Base-by-base conservation (phyloP, 75 land plant genomes). In the Cryptomeria japonica region DNA sequence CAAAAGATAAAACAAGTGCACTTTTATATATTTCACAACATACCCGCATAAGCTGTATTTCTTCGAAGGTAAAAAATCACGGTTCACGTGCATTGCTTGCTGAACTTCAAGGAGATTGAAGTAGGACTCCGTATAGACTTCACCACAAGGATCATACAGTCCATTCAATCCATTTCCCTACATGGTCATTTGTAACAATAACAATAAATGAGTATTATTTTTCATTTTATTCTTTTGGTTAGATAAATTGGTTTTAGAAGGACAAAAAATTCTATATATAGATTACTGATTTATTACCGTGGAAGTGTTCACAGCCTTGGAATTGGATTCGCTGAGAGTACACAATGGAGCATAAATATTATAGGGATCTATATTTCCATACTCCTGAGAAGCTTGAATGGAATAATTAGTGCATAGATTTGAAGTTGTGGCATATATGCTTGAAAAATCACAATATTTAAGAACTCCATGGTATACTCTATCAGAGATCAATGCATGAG, bases 401-500 rank as follows among this genome's bases (percentile, higher is more conserved):
- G 39, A 16, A 87, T 32, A 85, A 22, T 56, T 0, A 32, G 5
- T 1, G 77, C 92, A 91, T 11, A 18, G 12, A n/a, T 0, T 9
- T 73, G 77, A 32, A 73, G 2, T 34, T 1, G 3, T 10, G 12
- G 14, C 39, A 82, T 14, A 0, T 10, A 84, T 22, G 70, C 9
- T 39, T 19, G 55, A 34, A 79, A 58, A 51, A 70, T 88, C 55
- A 49, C 94, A 93, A n/a, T 88, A 42, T 36, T 84, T 90, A 7
- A 58, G 46, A 16, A 92, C 58, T 9, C 85, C 87, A 16, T 85
- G 47, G 64, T 89, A 77, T 13, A 87, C 84, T 79, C 92, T 89
- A 77, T 95, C 97, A 2, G 97, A 93, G n/a, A 91, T 86, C 51
- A 96, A 79, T 16, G 94, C 95, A 87, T 96, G 97, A 13, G 88